Evolutionary conservation across 176 grass and related monocot species (phyloP).

Genomic region (Miscanthus lutarioriparius): DNA sequence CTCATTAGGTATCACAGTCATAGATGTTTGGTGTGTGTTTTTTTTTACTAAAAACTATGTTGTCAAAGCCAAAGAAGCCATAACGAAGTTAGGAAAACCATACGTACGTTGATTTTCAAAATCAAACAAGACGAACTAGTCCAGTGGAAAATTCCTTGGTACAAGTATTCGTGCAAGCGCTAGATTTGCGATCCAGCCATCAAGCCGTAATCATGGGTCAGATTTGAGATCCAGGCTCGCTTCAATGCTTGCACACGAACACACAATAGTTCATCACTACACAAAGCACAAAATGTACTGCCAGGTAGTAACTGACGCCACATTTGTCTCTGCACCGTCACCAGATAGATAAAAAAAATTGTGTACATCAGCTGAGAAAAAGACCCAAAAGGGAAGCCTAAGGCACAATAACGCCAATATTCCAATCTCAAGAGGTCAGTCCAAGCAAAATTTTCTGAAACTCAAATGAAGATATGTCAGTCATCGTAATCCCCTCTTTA

Average conservation of each 20-base stretch:
- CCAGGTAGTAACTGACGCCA: neutral
- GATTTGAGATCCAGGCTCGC: neutral
- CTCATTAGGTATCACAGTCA: no score
- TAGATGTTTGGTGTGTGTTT: no score
- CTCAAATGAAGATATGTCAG: constrained; percentile 14
- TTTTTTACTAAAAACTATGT: no score
- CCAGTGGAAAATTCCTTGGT: no score
- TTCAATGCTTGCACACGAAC: neutral
- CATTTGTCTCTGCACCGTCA: neutral
- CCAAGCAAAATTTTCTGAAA: neutral
- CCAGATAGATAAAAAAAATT: neutral
- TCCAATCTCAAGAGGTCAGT: neutral
- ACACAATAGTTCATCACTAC: neutral
- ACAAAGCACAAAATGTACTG: neutral
- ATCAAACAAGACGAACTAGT: no score
- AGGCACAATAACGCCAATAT: neutral
- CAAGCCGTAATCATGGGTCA: neutral
- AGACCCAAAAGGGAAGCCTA: neutral
- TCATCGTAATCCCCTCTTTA: neutral
- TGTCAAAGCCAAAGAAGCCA: no score
- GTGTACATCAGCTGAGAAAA: neutral
- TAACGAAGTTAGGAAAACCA: no score
- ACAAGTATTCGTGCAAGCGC: no score
- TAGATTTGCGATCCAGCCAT: no score
- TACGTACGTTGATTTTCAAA: no score